Evolutionary conservation across 805 yeast genomes (phyloP).

Genomic region (Saccharomycopsis microspora): DNA sequence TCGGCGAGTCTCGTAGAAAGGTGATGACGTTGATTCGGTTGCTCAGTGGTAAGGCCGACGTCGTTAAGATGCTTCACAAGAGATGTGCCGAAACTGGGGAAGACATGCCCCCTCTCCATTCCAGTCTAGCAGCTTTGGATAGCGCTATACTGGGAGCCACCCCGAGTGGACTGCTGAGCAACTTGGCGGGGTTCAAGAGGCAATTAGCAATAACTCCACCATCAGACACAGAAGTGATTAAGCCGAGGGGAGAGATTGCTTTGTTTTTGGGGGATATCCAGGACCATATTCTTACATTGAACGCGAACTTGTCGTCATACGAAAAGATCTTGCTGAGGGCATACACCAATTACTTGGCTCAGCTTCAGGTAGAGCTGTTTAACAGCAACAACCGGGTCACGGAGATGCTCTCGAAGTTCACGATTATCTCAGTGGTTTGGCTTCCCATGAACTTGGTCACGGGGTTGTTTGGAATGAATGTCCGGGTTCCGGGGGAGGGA

Average conservation of each 20-base stretch:
- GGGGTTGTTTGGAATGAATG: slow-evolving; percentile 95
- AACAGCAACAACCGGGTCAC: slow-evolving; percentile 78
- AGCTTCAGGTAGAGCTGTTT: slow-evolving; percentile 86
- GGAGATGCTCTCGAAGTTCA: slow-evolving; percentile 78
- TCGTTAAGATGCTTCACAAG: slow-evolving; percentile 90
- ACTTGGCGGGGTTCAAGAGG: too few species aligned
- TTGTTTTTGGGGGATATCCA: slow-evolving; percentile 90
- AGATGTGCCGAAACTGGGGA: slow-evolving; percentile 36
- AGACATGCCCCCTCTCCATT: neutral
- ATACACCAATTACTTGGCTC: slow-evolving; percentile 88
- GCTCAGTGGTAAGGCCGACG: slow-evolving; percentile 90
- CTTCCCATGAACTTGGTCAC: slow-evolving; percentile 86
- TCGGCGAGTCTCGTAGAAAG: slow-evolving; percentile 82
- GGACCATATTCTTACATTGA: slow-evolving; percentile 95
- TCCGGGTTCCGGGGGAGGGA: slow-evolving; percentile 64
- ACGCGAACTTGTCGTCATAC: slow-evolving; percentile 76
- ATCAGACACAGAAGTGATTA: neutral
- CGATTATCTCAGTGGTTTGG: slow-evolving; percentile 79
- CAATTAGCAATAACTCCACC: neutral
- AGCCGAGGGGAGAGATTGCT: slow-evolving; percentile 84
- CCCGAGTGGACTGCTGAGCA: too few species aligned
- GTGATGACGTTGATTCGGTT: slow-evolving; percentile 89
- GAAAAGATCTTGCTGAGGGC: slow-evolving; percentile 90
- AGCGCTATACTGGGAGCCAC: neutral
- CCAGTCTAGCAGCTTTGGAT: neutral